These are phyloP conservation scores for Fusarium secorum DNA, from an alignment of 2,329 filamentous ascomycete species.

Conservation along the genomic window DNA sequence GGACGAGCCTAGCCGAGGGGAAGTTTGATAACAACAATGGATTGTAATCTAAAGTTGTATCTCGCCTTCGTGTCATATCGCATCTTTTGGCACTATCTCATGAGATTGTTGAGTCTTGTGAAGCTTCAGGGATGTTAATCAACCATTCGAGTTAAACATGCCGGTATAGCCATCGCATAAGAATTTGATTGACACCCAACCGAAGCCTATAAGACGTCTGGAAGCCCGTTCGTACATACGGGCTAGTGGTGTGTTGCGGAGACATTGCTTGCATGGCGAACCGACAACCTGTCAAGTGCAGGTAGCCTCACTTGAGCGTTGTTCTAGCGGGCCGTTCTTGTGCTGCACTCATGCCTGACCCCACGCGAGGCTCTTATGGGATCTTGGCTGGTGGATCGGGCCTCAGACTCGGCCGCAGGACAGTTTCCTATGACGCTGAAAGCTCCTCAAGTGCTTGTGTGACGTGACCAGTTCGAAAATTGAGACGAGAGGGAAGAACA, in stretches of 20 bases:
- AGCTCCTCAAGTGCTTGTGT: conserved; percentile 14
- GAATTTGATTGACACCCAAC: conserved; percentile 14
- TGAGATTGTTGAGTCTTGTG: neutral
- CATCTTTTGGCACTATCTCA: neutral
- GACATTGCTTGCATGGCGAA: conserved; percentile 43
- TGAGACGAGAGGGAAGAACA: conserved; percentile 26
- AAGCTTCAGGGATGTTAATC: neutral
- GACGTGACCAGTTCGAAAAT: conserved; percentile 20
- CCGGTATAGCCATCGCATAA: conserved; percentile 9
- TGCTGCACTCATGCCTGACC: conserved; percentile 44
- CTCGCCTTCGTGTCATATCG: neutral
- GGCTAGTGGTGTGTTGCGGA: conserved; percentile 33
- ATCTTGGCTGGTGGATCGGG: conserved; percentile 33
- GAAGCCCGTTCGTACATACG: conserved; percentile 27
- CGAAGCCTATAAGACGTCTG: conserved; percentile 15
- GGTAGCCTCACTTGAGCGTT: conserved; percentile 38
- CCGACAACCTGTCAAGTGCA: conserved; percentile 40
- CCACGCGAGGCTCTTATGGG: conserved; percentile 34
- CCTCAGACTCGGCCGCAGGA: conserved; percentile 18
- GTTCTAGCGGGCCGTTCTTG: conserved; percentile 17
- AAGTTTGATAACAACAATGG: neutral
- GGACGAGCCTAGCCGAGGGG: conserved; percentile 39
- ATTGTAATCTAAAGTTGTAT: neutral
- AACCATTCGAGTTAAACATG: conserved; percentile 15
- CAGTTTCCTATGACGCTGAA: conserved; percentile 29